Base-by-base conservation (phyloP, 1,284 basidiomycete species). In the Sanghuangporus weigelae region DNA sequence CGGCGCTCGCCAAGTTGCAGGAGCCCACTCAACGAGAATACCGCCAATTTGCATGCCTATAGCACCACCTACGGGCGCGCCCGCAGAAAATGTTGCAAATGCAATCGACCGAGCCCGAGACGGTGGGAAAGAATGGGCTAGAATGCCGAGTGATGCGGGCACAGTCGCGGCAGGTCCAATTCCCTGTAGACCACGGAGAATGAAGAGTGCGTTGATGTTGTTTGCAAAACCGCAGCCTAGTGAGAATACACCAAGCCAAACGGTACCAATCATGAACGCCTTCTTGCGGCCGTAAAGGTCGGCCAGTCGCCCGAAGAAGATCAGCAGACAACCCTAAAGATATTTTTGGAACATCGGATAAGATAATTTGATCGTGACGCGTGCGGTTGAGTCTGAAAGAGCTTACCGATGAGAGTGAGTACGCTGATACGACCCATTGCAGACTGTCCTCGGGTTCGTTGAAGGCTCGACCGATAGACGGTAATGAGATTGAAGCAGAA, bases 81-180 rank as follows among this genome's bases (percentile, higher is more conserved):
- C 93, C 0, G 92, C 84, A 3, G 85, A 79, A 66, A 93, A 93
- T 0, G 86, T 86, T 0, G 92, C 84, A 67, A 93, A 93, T 0
- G 91, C 92, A 0, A 84, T 74, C 0, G 88, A 85, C 5, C 93
- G 82, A 1, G 85, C 79, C 7, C 78, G 78, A 0, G 86, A 84
- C 0, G 86, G 84, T 2, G 89, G 87, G 70, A 93, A 93, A 0
- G 85, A 77, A 42, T 87, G 81, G 0, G 92, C 91, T 21, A 94
- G 80, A 62, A 92, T 92, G 1, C 92, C 92, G 19, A 93, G 78
- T 86, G 90, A 63, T 16, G 90, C 83, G 3, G 90, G 90, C 14
- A 90, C 81, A 3, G 81, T 80, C 0, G 88, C 88, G 0, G 90
- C 87, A 0, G 80, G 78, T 0, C 90, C 90, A 49, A 90, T 73